Evolutionary conservation across 129 eudicot species (phyloP).

Genomic region (Centella asiatica): DNA sequence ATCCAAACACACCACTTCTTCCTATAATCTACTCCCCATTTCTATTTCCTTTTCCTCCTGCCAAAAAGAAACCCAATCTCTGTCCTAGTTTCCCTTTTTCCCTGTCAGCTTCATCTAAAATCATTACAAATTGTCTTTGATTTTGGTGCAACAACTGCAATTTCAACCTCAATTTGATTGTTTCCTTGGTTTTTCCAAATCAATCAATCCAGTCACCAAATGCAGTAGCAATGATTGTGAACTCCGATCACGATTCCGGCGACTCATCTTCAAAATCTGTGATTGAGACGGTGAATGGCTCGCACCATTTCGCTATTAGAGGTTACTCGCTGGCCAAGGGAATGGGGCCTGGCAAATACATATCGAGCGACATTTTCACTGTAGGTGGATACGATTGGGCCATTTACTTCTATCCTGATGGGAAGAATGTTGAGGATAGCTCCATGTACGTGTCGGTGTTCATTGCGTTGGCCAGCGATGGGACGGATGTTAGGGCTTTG

Average conservation of each 20-base stretch:
- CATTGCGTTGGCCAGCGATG: conserved; percentile 65
- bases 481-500: conserved; percentile 73
- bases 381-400: conserved; percentile 91
- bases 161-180: too few relatives aligned
- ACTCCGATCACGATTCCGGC: conserved; percentile 17
- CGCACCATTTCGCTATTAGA: conserved; percentile 56
- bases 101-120: too few relatives aligned
- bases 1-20: too few relatives aligned
- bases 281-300: conserved; percentile 67
- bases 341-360: conserved; percentile 60
- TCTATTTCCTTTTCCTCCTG: too few relatives aligned
- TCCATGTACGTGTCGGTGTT: conserved; percentile 56
- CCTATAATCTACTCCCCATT: too few relatives aligned
- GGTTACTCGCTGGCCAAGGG: conserved; percentile 75
- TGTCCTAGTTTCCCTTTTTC: too few relatives aligned
- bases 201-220: conserved; percentile 13
- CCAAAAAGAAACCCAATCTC: too few relatives aligned
- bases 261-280: conserved; percentile 60
- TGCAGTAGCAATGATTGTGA: conserved; percentile 24
- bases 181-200: too few relatives aligned
- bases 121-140: too few relatives aligned
- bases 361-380: conserved; percentile 56
- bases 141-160: too few relatives aligned
- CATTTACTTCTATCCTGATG: conserved; percentile 63
- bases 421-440: conserved; percentile 60